phyloP scores from a whole-genome alignment of 139 green algal species.

The Pedinophyceae sp. region DNA sequence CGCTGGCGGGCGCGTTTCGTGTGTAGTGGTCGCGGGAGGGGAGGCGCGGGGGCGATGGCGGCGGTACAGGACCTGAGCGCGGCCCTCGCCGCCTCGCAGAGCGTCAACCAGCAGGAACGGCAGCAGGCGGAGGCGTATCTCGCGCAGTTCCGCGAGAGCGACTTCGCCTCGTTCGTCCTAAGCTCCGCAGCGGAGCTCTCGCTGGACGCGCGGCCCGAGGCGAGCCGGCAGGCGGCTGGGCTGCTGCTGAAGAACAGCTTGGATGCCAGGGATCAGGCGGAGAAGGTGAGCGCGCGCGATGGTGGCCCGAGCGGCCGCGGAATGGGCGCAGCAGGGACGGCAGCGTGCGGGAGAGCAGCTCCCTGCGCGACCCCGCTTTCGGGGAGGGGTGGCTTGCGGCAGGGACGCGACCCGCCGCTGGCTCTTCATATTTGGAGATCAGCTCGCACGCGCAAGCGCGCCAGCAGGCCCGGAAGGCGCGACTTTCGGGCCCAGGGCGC shows the following conservation, averaged over 20 bases:
- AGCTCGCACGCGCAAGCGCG: too few relatives aligned
- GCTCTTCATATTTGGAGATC: too few relatives aligned
- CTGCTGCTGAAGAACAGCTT: conserved; percentile 93
- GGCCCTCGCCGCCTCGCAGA: conserved; percentile 60
- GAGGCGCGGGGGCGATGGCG: too few relatives aligned
- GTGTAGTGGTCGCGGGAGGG: too few relatives aligned
- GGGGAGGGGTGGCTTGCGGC: too few relatives aligned
- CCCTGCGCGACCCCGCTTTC: neutral
- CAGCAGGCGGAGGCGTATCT: conserved; percentile 64
- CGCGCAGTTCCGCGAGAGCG: conserved; percentile 47
- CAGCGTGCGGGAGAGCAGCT: neutral
- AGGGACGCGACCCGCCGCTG: too few relatives aligned
- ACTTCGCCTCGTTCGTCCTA: conserved; percentile 56
- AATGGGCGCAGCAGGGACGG: neutral
- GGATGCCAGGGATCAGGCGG: conserved; percentile 58
- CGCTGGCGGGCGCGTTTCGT: too few relatives aligned
- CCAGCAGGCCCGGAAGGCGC: too few relatives aligned
- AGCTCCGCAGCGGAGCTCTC: conserved; percentile 59
- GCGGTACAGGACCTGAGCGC: too few relatives aligned
- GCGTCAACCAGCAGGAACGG: conserved; percentile 40
- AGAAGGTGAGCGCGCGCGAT: conserved; percentile 24
- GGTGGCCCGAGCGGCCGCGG: neutral
- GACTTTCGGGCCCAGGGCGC: too few relatives aligned
- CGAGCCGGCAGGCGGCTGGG: conserved; percentile 63
- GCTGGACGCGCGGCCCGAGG: conserved; percentile 44